Evolutionary conservation across 257 asterid genomes (phyloP).

Genomic region (Plantago ovata): DNA sequence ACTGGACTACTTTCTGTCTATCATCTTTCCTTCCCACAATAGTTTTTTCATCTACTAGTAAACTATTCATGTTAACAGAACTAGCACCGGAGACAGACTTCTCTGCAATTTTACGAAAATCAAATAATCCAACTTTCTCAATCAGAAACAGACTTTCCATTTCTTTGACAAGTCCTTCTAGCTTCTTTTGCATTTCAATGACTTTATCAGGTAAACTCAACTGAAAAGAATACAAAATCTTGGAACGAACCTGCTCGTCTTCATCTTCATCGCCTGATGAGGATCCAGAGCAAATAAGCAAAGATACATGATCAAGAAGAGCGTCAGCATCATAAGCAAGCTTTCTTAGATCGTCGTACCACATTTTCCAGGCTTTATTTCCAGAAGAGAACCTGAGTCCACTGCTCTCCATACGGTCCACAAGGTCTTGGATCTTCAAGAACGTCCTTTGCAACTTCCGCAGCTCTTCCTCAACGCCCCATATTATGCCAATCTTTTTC

Average conservation of each 20-base stretch:
- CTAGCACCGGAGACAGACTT: too few relatives aligned
- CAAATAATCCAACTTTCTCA: not conserved
- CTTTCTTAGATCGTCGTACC: constrained; percentile 26
- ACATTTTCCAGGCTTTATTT: constrained; percentile 25
- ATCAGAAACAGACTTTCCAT: constrained; percentile 12
- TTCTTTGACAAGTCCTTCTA: constrained; percentile 21
- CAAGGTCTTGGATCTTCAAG: constrained; percentile 23
- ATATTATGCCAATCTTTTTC: constrained; percentile 10
- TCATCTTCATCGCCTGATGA: not conserved
- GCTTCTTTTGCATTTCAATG: constrained; percentile 11
- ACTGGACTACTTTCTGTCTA: not conserved
- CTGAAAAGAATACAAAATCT: constrained; percentile 14
- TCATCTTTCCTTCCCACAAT: constrained; percentile 21
- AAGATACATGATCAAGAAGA: constrained; percentile 24
- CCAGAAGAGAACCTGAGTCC: not conserved
- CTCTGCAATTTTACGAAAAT: not conserved
- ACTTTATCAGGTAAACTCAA: constrained; percentile 19
- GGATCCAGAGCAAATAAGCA: constrained; percentile 5
- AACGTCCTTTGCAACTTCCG: constrained; percentile 29
- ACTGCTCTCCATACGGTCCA: constrained; percentile 18
- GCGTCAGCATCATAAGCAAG: constrained; percentile 27
- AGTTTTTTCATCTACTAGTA: constrained; percentile 11
- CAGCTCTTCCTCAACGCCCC: constrained; percentile 26
- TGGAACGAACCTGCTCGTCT: constrained; percentile 14
- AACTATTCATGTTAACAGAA: not conserved